Percentiles rank a stretch among this genome's conserved stretches.
Conservation (phyloP, 2,329 filamentous ascomycete genomes). For the Fusarium nanum region DNA sequence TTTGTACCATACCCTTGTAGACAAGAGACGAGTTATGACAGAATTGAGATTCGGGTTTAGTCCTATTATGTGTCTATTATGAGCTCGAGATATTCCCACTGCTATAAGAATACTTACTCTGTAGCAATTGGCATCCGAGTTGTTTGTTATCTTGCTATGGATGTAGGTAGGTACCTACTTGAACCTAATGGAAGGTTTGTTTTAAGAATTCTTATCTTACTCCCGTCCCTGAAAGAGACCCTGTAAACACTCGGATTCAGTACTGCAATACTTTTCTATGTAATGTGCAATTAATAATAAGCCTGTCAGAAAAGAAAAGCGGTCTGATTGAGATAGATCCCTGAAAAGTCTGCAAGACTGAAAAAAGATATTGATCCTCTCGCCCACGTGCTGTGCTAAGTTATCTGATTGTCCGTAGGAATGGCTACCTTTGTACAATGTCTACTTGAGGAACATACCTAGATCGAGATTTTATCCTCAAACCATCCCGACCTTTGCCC, state of each 20-base stretch:
- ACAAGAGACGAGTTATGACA: neutral
- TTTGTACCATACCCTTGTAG: neutral
- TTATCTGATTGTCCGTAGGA: constrained; percentile 10
- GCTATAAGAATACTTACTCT: neutral
- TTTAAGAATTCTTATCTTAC: constrained; percentile 4
- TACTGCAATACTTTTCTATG: neutral
- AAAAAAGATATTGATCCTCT: constrained; percentile 16
- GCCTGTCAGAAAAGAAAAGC: constrained; percentile 7
- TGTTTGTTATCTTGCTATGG: constrained; percentile 3
- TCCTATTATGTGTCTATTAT: neutral
- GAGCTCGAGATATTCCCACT: neutral
- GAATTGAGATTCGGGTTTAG: neutral
- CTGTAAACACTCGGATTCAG: neutral
- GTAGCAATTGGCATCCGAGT: constrained; percentile 8
- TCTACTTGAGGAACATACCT: neutral
- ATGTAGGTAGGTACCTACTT: neutral
- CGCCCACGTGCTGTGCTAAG: constrained; percentile 21
- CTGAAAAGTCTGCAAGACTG: neutral
- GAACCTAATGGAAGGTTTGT: constrained; percentile 4
- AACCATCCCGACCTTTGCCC: constrained; percentile 1
- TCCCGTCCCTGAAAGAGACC: neutral
- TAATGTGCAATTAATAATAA: constrained; percentile 6
- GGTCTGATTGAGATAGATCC: neutral
- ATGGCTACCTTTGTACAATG: neutral
- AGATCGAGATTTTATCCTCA: constrained; percentile 32